Evolutionary conservation across 345 rosid species (phyloP).

Genomic region (Dovyalis caffra): DNA sequence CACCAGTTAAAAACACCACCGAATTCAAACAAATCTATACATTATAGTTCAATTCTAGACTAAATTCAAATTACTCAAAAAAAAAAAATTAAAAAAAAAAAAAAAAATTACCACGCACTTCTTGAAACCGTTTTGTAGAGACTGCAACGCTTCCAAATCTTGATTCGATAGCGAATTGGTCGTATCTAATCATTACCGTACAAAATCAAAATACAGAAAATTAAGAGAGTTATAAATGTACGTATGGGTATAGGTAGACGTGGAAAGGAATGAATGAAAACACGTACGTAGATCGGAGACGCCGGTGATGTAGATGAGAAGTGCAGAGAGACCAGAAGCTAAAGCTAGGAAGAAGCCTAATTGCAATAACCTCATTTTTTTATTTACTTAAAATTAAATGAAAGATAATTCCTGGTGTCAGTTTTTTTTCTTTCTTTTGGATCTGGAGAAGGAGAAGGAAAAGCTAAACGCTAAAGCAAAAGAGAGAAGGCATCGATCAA

Average conservation of each 20-base stretch:
- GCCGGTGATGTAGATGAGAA: conserved; percentile 76
- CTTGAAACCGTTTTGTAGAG: conserved; percentile 59
- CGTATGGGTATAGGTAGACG: no score
- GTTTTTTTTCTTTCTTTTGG: no score
- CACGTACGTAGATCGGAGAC: conserved; percentile 59
- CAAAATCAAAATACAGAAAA: background rate
- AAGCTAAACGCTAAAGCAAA: no score
- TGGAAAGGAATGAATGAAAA: background rate
- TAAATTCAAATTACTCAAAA: background rate
- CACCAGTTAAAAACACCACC: background rate
- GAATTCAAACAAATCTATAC: background rate
- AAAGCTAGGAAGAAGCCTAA: conserved; percentile 55
- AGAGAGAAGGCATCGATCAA: no score
- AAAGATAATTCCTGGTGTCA: no score
- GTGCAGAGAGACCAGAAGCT: conserved; percentile 66
- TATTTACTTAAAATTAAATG: no score
- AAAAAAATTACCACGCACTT: conserved; percentile 74
- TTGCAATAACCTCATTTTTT: conserved; percentile 63
- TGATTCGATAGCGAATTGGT: conserved; percentile 50
- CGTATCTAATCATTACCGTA: conserved; percentile 46
- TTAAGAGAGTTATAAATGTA: background rate
- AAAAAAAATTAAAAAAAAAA: background rate
- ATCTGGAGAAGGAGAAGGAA: background rate
- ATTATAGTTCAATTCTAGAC: background rate
- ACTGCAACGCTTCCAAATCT: conserved; percentile 67